Evolutionary conservation across 148 eudicot genomes (phyloP), one percentile per base, ranked within the genome.

Genomic region (Drosera capensis): DNA sequence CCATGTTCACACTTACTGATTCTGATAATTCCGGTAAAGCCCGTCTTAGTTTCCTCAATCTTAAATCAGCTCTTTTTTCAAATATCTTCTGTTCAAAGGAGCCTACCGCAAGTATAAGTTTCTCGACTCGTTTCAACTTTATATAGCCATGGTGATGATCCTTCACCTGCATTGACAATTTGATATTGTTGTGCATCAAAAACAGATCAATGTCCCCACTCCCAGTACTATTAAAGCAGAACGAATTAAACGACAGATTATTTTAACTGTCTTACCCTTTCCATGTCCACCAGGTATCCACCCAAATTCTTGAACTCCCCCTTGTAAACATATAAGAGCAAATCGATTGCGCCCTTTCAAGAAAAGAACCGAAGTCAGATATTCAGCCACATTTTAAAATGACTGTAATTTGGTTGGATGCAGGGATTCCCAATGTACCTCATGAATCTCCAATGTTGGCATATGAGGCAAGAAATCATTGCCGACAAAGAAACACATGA

Each of bases 391-490:
- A 30, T 5, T 30, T 30, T 5, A 5, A 30, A 5, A 30, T 30
- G 13, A 30, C 7, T 5, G 35, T 5, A 30, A 30, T 30, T 30
- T 30, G 35, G 13, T 30, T 30, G 35, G 35, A 5, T 13, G 38
- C 38, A 1, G 14, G 11, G 38, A 13, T 30, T 28, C 12, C 29
- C 3, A 17, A 2, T 8, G 12, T 29, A 75, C 82, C 82, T 76
- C 78, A 8, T 49, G 66, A 8, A 76, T 59, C 23, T 62, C 64
- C 44, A 76, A 49, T 0, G 69, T 55, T 0, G 78, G 78, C 62
- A 71, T 52, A 18, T 59, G 78, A 0, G 82, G 82, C 2, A 76
- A 43, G 36, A 76, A 76, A 51, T 76, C 75, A 25, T 72, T 77
- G 4, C 78, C 83, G 8, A 43, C 52, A 41, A 76, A 76, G 53